Conservation (phyloP, 2,329 filamentous ascomycete genomes). For the Fusarium guadeloupense region DNA sequence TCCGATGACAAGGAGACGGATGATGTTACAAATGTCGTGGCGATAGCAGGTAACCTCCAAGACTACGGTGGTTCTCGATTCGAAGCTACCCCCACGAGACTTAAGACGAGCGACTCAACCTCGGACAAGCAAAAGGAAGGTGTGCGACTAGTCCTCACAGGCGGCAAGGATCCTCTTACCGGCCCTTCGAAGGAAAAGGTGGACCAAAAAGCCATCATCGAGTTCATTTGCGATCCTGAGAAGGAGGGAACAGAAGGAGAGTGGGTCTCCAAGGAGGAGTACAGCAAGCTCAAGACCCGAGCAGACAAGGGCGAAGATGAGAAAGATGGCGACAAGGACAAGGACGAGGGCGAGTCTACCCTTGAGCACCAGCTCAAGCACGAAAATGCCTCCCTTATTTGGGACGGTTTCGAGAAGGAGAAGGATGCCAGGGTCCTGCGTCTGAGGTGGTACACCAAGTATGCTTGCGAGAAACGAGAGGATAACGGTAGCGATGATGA, state of each 20-base stretch:
- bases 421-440: constrained; percentile 71
- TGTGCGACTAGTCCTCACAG: constrained; percentile 72
- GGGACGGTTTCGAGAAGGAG: constrained; percentile 74
- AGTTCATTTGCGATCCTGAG: constrained; percentile 82
- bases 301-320: constrained; percentile 43
- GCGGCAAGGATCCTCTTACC: constrained; percentile 63
- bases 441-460: constrained; percentile 86
- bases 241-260: constrained; percentile 79
- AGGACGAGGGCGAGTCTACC: constrained; percentile 51
- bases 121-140: constrained; percentile 76
- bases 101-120: constrained; percentile 72
- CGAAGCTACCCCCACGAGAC: constrained; percentile 71
- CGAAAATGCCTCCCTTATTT: constrained; percentile 72
- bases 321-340: constrained; percentile 51
- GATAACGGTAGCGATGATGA: constrained; percentile 57
- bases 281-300: constrained; percentile 51
- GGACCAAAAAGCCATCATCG: constrained; percentile 80
- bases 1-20: constrained; percentile 49
- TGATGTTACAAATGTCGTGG: constrained; percentile 64
- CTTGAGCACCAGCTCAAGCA: constrained; percentile 64
- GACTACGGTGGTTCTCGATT: constrained; percentile 66
- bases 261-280: constrained; percentile 65
- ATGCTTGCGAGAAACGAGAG: constrained; percentile 75
- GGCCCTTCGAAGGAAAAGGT: constrained; percentile 60
- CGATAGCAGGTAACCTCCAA: constrained; percentile 78